Conservation (phyloP, 2,329 filamentous ascomycete species). For the Aspergillus niger region DNA sequence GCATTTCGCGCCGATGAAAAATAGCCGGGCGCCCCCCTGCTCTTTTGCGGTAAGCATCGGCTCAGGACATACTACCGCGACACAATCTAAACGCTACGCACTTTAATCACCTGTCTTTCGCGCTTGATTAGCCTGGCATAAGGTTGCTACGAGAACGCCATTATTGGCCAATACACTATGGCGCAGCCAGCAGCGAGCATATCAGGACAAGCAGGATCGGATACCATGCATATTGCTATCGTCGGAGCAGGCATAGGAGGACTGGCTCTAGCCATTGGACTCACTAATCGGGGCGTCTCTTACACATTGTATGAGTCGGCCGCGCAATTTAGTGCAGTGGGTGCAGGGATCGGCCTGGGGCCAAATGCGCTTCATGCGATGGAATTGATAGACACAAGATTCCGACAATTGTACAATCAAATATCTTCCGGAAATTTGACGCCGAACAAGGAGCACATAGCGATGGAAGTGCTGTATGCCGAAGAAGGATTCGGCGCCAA, state of each 20-base stretch:
- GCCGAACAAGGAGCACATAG: slow-evolving; percentile 33
- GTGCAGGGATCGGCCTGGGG: slow-evolving; percentile 59
- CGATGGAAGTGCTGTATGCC: slow-evolving; percentile 35
- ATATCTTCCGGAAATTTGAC: slow-evolving; percentile 25
- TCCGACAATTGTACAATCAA: slow-evolving; percentile 32
- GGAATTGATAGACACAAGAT: slow-evolving; percentile 51
- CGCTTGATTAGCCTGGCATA: background rate
- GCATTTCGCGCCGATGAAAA: background rate
- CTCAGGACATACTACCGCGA: background rate
- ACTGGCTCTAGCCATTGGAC: slow-evolving; percentile 55
- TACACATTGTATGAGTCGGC: slow-evolving; percentile 60
- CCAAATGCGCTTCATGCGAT: slow-evolving; percentile 59
- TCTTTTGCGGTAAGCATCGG: background rate
- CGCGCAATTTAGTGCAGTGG: slow-evolving; percentile 57
- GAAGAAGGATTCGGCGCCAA: slow-evolving; percentile 25
- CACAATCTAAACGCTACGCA: background rate
- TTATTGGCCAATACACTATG: background rate
- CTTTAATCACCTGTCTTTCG: background rate
- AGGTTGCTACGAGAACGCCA: no score
- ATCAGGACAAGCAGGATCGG: background rate
- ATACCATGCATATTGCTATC: slow-evolving; percentile 48
- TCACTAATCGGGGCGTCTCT: slow-evolving; percentile 48
- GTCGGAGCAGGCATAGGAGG: slow-evolving; percentile 63
- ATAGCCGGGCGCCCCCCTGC: background rate
- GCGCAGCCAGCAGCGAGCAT: background rate